Base-by-base conservation (phyloP, 345 rosid genomes). In the Laguncularia racemosa region DNA sequence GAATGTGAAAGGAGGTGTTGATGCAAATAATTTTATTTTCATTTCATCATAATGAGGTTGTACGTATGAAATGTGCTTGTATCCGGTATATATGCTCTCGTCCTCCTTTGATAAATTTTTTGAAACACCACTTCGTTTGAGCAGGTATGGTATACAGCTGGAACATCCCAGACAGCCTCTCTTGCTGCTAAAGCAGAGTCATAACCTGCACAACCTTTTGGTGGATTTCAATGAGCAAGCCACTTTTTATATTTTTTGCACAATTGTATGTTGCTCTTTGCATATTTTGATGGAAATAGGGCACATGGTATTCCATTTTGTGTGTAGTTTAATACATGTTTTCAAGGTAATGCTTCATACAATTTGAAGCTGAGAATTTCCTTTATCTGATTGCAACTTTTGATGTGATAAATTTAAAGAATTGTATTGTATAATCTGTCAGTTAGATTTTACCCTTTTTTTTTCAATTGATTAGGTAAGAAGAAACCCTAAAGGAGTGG, bases 181-280 rank as follows among this genome's bases (percentile, higher is more conserved):
- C 73, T 19, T 92, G 75, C 79, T 75, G 71, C 67, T 89, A 70
- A 92, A 92, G 83, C 99, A 89, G 73, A 83, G 86, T 65, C 97
- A 92, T 76, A 91, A 86, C 63, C 89, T 96, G 5, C 93, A 92
- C 75, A 92, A 92, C 69, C 84, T 89, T 68, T 86, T 92, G 59
- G 80, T 78, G 58, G 72, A 83, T 67, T 85, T 80, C 69, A 70
- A 52, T 60, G 87, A 83, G 45, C 85, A 83, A 71, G 85, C 95
- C 84, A 53, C n/a, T 50, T 45, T 23, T 14, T 43, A n/a, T 28
- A 12, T 44, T 48, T 17, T 59, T 17, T 20, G 28, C 18, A 2
- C 18, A 18, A 16, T 33, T 33, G 9, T 33, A 33, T 23, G 40
- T 33, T 33, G 40, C 40, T 33, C 11, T 33, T 33, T 33, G 40